Evolutionary conservation across 345 rosid species (phyloP), one percentile per base, ranked within the genome.

Genomic region (Diplotaxis tenuifolia): DNA sequence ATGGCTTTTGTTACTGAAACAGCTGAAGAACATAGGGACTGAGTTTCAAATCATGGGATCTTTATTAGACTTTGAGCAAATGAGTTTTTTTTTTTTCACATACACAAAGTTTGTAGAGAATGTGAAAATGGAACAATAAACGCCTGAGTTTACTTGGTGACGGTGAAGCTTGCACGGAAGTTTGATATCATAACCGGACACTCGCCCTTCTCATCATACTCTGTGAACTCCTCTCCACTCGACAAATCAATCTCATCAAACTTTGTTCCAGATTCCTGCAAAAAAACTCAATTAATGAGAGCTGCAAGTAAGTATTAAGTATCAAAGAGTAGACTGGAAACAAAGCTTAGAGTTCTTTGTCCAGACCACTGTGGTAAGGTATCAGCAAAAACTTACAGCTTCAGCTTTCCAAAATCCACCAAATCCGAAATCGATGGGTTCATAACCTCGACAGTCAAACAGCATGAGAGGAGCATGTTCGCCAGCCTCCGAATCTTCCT

Each of bases 141-240:
- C n/a, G 15, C 8, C 1, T 52, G 34, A 34, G n/a, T 68, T 80
- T 80, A 89, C 80, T 85, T 89, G 74, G 60, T 78, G 75, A 87
- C 92, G 16, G 75, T 88, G 75, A 91, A 93, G 70, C 85, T 84
- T 10, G 91, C 76, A 6, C 83, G 79, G 74, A 86, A 87, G 71
- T 89, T 85, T 7, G 98, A 93, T 65, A 93, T 88, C 97, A 89
- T 91, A 16, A 89, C 96, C 0, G 90, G 89, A 73, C 86, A 89
- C 83, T 83, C 89, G 19, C 97, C 96, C 74, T 91, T 86, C 86
- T 89, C 97, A 60, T 91, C 94, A 8, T 93, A 91, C 34, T 93
- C 97, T 7, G 85, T 70, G 32, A 82, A 88, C 25, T 91, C 96
- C 6, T 80, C 98, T 8, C 78, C 89, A 22, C 80, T 77, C 0